These are phyloP conservation scores for Beauveria brongniartii DNA, from an alignment of 2,329 filamentous ascomycete species.

Conservation along the genomic window DNA sequence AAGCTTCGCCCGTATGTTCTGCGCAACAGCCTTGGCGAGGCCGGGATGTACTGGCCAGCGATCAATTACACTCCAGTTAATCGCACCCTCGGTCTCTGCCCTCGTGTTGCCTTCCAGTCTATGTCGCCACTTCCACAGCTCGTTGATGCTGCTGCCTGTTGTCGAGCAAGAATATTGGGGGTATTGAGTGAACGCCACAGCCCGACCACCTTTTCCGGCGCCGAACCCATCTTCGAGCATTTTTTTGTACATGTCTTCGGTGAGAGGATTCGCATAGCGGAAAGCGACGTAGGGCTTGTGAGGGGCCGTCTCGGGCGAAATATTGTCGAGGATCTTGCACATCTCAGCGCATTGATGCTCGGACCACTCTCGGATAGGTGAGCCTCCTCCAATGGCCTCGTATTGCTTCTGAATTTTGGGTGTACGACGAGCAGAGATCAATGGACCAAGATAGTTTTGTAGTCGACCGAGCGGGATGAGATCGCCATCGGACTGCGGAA, in stretches of 20 bases:
- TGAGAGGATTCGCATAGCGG: conserved; percentile 86
- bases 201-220: conserved; percentile 78
- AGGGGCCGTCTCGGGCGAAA: conserved; percentile 85
- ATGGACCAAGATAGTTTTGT: conserved; percentile 81
- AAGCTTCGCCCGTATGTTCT: conserved; percentile 82
- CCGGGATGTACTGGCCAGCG: conserved; percentile 91
- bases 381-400: conserved; percentile 90
- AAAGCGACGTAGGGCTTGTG: conserved; percentile 98
- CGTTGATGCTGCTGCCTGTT: conserved; percentile 90
- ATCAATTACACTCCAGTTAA: conserved; percentile 96
- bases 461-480: conserved; percentile 90
- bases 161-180: conserved; percentile 98
- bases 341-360: conserved; percentile 90
- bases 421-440: conserved; percentile 79
- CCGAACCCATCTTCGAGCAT: conserved; percentile 86
- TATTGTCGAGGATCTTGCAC: conserved; percentile 92
- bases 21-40: conserved; percentile 83
- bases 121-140: conserved; percentile 95
- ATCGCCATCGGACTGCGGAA: conserved; percentile 71
- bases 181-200: conserved; percentile 96
- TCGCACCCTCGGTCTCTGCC: conserved; percentile 54
- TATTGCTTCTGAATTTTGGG: conserved; percentile 98
- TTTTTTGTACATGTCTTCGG: conserved; percentile 83
- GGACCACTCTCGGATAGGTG: conserved; percentile 95
- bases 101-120: conserved; percentile 70